Conservation (phyloP, 2,329 filamentous ascomycete species). For the Trichophyton rubrum region DNA sequence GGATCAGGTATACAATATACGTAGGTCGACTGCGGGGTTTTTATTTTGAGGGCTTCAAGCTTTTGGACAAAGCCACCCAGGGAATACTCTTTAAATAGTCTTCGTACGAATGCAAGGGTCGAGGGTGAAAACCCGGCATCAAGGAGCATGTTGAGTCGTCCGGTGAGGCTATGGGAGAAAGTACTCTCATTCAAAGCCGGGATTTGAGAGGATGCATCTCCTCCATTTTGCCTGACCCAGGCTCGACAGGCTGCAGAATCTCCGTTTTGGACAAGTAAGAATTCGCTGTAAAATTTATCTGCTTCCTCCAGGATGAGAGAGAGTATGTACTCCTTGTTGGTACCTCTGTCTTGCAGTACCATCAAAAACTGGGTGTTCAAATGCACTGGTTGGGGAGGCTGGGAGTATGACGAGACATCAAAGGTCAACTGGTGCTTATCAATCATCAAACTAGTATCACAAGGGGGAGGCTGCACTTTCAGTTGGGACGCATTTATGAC, state of each 20-base stretch:
- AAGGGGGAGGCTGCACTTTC: slow-evolving; percentile 40
- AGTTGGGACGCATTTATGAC: slow-evolving; percentile 45
- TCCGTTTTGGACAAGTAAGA: slow-evolving; percentile 20
- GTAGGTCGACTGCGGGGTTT: slow-evolving; percentile 40
- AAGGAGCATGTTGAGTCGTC: slow-evolving; percentile 27
- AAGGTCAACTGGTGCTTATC: slow-evolving; percentile 41
- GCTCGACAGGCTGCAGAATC: slow-evolving; percentile 23
- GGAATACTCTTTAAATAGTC: slow-evolving; percentile 29
- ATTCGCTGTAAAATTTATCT: slow-evolving; percentile 23
- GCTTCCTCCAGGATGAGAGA: slow-evolving; percentile 30
- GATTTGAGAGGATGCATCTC: background rate
- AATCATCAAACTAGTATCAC: slow-evolving; percentile 21
- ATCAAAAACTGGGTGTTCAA: slow-evolving; percentile 45
- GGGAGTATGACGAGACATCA: slow-evolving; percentile 41
- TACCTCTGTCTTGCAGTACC: slow-evolving; percentile 42
- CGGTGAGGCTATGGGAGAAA: slow-evolving; percentile 23
- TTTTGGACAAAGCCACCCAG: slow-evolving; percentile 28
- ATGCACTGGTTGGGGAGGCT: slow-evolving; percentile 30
- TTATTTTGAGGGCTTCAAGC: slow-evolving; percentile 37
- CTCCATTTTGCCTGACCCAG: slow-evolving; percentile 15
- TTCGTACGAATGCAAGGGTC: slow-evolving; percentile 30
- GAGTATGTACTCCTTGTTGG: slow-evolving; percentile 31
- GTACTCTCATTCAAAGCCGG: slow-evolving; percentile 19
- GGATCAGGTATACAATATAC: slow-evolving; percentile 48
- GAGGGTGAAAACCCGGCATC: slow-evolving; percentile 38